A percentile compares a stretch with the other conserved stretches of the same genome.
phyloP scores from a whole-genome alignment of 345 rosid species.

The Citrus cavaleriei region DNA sequence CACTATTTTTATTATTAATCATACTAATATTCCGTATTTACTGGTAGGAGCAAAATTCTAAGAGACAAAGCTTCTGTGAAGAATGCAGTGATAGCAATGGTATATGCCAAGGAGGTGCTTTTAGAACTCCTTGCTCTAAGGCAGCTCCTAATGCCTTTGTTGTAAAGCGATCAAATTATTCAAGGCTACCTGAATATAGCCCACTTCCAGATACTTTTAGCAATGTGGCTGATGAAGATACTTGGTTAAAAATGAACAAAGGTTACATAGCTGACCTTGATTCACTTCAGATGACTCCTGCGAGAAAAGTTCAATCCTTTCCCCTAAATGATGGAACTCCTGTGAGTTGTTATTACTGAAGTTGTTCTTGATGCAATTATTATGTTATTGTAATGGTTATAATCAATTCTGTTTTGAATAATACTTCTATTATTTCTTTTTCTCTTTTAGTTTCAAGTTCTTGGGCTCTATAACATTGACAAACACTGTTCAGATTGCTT shows the following conservation, averaged over 20 bases:
- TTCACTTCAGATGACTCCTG: slow-evolving; percentile 68
- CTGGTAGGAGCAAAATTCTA: slow-evolving; percentile 29
- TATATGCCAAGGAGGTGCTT: slow-evolving; percentile 37
- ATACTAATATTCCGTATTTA: background rate
- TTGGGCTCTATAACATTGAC: background rate
- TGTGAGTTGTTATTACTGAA: slow-evolving; percentile 43
- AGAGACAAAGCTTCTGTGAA: slow-evolving; percentile 37
- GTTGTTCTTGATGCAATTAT: background rate
- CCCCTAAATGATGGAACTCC: slow-evolving; percentile 44
- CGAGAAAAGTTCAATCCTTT: slow-evolving; percentile 60
- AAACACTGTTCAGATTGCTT: background rate
- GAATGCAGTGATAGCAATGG: slow-evolving; percentile 38
- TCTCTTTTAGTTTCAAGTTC: background rate
- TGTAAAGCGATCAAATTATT: slow-evolving; percentile 65
- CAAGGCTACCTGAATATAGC: slow-evolving; percentile 59
- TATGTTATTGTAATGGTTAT: background rate
- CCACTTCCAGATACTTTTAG: slow-evolving; percentile 77
- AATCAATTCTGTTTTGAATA: background rate
- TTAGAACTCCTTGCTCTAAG: slow-evolving; percentile 59
- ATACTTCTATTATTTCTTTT: background rate
- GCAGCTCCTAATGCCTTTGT: slow-evolving; percentile 67
- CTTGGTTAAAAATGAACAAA: slow-evolving; percentile 88
- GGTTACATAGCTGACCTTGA: slow-evolving; percentile 86
- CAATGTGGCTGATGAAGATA: slow-evolving; percentile 88
- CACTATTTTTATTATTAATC: background rate